Evolutionary conservation across 75 land plant species (phyloP).

Genomic region (Sequoiadendron giganteum): DNA sequence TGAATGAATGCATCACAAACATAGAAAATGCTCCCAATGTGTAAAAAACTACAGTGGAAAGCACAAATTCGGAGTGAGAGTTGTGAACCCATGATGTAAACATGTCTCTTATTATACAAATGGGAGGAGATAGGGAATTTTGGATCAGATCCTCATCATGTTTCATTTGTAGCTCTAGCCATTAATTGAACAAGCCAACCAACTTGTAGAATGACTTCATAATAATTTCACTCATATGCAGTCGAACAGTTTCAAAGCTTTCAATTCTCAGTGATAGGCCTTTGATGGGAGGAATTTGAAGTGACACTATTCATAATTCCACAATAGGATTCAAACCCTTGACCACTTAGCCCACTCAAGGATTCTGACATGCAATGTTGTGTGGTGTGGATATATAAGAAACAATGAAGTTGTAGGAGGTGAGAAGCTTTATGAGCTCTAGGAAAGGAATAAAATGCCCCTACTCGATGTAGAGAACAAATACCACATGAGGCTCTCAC

Average conservation of each 20-base stretch:
- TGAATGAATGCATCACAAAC: not conserved
- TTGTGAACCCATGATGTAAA: not conserved
- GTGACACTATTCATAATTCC: not conserved
- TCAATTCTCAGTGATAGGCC: not conserved
- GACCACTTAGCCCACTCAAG: not conserved
- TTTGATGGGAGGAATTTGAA: not conserved
- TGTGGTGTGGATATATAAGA: conserved; percentile 32
- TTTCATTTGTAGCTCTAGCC: not conserved
- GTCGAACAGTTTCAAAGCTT: not conserved
- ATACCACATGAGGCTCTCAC: conserved; percentile 22
- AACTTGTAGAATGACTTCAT: not conserved
- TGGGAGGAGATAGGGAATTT: not conserved
- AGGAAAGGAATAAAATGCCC: conserved; percentile 46
- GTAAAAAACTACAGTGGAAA: not conserved
- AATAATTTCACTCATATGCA: not conserved
- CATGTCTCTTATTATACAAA: not conserved
- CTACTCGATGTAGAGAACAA: conserved; percentile 29
- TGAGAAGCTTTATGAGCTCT: conserved; percentile 31
- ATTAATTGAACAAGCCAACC: not conserved
- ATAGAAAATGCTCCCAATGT: not conserved
- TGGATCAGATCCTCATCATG: too few species aligned
- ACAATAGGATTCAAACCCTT: not conserved
- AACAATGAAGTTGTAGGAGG: conserved; percentile 14
- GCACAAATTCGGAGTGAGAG: not conserved
- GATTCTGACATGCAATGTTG: conserved; percentile 15